Base-by-base conservation (phyloP, 2,329 filamentous ascomycete species). In the Bimuria novae-zelandiae region DNA sequence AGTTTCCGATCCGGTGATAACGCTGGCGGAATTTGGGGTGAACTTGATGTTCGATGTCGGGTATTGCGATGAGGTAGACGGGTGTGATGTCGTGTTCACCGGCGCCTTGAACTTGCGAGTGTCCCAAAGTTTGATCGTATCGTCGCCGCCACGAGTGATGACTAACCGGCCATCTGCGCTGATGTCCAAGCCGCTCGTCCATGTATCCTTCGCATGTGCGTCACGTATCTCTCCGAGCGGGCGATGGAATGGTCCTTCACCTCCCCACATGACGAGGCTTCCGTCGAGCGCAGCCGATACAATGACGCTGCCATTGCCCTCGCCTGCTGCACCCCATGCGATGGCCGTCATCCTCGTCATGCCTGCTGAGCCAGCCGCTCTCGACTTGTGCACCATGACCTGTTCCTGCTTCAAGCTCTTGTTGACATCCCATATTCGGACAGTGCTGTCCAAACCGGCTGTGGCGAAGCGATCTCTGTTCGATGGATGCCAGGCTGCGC, bases 341-440 rank as follows among this genome's bases (percentile, higher is more conserved):
- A 97, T 89, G 22, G 92, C 87, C 5, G 93, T 97, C 88, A 99
- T 96, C 69, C 93, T 87, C 29, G 91, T 94, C 68, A 94, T 86
- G 11, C 94, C 94, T 22, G 92, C 94, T 39, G 89, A 89, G 0
- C 93, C 94, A 7, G 89, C 84, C n/a, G 88, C 88, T 68, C 86
- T 90, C 7, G 93, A 97, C 75, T 97, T 97, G 79, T 97, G 92
- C 17, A 97, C 92, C 57, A 99, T 89, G 12, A 99, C 89, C 44
- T 97, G 90, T 73, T 91, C 95, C 73, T 99, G 94, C 50, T 86
- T 85, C 58, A 92, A 85, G 66, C 92, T 90, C 64, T 93, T 88
- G 74, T 96, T 97, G 63, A 96, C 84, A 70, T 99, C 93, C 94
- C 94, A 99, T 69, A 99, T 96, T 51, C 94, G 85, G 56, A 99